Evolutionary conservation across 208 protist species (phyloP).

Genomic region (Leishmania arabica): DNA sequence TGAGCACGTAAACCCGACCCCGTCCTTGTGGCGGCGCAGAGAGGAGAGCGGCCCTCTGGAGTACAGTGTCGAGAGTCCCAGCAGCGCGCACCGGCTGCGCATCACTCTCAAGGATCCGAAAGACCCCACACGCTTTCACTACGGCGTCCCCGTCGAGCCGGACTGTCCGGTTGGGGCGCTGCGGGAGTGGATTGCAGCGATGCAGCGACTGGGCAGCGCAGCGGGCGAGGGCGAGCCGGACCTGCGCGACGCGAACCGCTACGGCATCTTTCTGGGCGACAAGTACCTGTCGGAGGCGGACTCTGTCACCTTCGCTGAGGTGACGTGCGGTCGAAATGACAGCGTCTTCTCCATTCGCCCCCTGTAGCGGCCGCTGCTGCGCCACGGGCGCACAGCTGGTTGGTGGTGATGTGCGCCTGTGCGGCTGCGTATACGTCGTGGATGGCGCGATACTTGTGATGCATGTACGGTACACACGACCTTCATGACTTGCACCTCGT

Average conservation of each 20-base stretch:
- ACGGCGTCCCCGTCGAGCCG: conserved; percentile 49
- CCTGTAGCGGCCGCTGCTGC: neutral
- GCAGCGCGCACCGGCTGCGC: conserved; percentile 32
- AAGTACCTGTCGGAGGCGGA: conserved; percentile 26
- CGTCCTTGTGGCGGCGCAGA: neutral
- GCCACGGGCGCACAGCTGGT: neutral
- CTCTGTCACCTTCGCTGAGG: conserved; percentile 40
- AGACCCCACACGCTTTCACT: conserved; percentile 42
- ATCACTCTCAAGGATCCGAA: conserved; percentile 56
- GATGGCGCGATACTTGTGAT: neutral
- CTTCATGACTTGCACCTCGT: neutral
- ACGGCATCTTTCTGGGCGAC: conserved; percentile 42
- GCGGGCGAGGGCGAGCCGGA: conserved; percentile 17
- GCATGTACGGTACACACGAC: neutral
- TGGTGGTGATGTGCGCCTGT: neutral
- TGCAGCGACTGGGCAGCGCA: conserved; percentile 4
- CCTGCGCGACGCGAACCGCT: conserved; percentile 27
- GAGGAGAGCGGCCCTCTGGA: conserved; percentile 7
- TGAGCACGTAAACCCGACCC: conserved; percentile 4
- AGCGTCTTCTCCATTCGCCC: conserved; percentile 47
- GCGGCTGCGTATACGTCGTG: neutral
- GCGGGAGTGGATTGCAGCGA: conserved; percentile 46
- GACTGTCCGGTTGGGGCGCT: conserved; percentile 46
- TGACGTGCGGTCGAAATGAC: conserved; percentile 55
- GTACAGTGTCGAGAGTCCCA: conserved; percentile 32